Conservation (phyloP, 1,139 yeast genomes). For the Kodamaea sp. region DNA sequence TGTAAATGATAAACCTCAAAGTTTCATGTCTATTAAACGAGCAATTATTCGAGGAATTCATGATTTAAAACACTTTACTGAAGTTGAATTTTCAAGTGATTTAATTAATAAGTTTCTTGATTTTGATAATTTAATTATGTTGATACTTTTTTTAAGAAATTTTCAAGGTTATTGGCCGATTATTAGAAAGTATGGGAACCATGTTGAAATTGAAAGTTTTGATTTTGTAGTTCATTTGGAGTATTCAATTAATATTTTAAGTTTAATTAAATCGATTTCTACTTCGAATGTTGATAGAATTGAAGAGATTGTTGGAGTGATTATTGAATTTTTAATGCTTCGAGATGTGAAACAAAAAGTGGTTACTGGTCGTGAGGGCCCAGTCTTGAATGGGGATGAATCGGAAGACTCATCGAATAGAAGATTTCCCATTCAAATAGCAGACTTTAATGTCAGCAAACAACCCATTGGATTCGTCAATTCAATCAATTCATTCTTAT, state of each 20-base stretch:
- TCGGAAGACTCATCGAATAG: no score
- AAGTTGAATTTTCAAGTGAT: constrained; percentile 23
- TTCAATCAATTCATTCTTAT: constrained; percentile 55
- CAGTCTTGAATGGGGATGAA: no score
- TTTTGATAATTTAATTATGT: constrained; percentile 31
- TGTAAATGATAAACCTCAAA: constrained; percentile 17
- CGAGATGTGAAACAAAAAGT: constrained; percentile 19
- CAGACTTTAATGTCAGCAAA: constrained; percentile 44
- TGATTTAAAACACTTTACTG: constrained; percentile 44
- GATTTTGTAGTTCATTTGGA: constrained; percentile 48
- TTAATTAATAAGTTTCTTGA: constrained; percentile 22
- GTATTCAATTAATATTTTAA: constrained; percentile 45
- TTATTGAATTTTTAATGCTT: constrained; percentile 25
- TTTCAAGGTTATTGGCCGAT: constrained; percentile 60
- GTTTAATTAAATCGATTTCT: constrained; percentile 43
- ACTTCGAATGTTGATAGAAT: constrained; percentile 23
- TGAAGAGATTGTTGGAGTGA: constrained; percentile 16
- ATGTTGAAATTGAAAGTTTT: constrained; percentile 55
- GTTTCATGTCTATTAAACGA: constrained; percentile 23
- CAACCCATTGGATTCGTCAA: constrained; percentile 54
- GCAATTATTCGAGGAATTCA: constrained; percentile 37
- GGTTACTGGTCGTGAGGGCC: no score
- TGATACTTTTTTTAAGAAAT: constrained; percentile 41
- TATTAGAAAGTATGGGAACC: constrained; percentile 61
- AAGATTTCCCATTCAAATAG: constrained; percentile 39